Evolutionary conservation across 768 basidiomycete genomes (phyloP).

Genomic region (Ramaria sp.): DNA sequence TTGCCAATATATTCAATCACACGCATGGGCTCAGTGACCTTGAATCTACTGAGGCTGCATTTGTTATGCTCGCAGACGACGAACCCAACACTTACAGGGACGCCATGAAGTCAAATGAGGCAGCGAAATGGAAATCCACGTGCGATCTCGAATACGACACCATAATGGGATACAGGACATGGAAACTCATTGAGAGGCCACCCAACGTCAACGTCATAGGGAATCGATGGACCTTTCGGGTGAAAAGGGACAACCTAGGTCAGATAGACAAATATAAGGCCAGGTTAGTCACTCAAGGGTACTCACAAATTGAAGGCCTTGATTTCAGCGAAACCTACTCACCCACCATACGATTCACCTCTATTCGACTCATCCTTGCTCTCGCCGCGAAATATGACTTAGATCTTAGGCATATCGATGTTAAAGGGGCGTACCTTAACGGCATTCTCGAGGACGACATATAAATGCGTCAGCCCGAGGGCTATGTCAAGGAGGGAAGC

Average conservation of each 20-base stretch:
- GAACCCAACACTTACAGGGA: slow-evolving; percentile 6
- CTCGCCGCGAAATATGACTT: slow-evolving; percentile 23
- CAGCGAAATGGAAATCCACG: background rate
- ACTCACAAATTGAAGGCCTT: too few species aligned
- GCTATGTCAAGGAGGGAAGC: slow-evolving; percentile 15
- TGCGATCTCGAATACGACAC: background rate
- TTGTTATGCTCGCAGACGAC: background rate
- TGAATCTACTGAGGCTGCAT: background rate
- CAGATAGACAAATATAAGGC: slow-evolving; percentile 16
- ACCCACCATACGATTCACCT: slow-evolving; percentile 12
- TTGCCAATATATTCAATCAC: too few species aligned
- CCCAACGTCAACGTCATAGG: slow-evolving; percentile 13
- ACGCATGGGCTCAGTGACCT: too few species aligned
- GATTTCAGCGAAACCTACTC: slow-evolving; percentile 16
- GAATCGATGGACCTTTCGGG: background rate
- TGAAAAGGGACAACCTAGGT: slow-evolving; percentile 18
- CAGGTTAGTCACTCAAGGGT: slow-evolving; percentile 1
- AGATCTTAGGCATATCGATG: slow-evolving; percentile 28
- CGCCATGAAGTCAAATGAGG: slow-evolving; percentile 5
- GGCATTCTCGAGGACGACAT: slow-evolving; percentile 20
- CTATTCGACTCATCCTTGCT: slow-evolving; percentile 26
- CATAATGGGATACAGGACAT: slow-evolving; percentile 13
- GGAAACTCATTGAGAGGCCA: slow-evolving; percentile 14
- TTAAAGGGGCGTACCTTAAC: slow-evolving; percentile 31
- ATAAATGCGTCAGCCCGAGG: slow-evolving; percentile 26